These are phyloP conservation scores for Malassezia restricta DNA, from an alignment of 1,284 basidiomycete genomes.

Conservation along the genomic window DNA sequence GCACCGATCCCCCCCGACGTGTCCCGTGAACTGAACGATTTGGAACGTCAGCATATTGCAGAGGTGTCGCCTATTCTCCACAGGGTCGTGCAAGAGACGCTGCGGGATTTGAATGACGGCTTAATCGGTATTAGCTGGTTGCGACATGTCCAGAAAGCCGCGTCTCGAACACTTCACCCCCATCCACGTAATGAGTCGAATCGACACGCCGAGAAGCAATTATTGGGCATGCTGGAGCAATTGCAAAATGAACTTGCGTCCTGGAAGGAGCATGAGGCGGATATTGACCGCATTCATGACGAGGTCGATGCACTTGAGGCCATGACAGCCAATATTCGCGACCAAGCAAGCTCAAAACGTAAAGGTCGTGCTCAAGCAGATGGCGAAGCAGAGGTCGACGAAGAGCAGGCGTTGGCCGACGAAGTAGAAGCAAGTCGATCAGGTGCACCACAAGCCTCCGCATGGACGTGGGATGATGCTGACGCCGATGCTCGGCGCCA, in stretches of 20 bases:
- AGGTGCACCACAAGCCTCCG: not conserved
- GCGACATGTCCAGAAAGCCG: constrained; percentile 14
- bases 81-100: constrained; percentile 23
- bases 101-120: constrained; percentile 29
- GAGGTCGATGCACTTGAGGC: constrained; percentile 9
- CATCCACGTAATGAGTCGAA: constrained; percentile 35
- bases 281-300: constrained; percentile 14
- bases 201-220: constrained; percentile 20
- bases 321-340: constrained; percentile 14
- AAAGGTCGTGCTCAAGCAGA: constrained; percentile 1
- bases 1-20: not conserved
- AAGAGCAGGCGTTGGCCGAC: not conserved
- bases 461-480: not conserved
- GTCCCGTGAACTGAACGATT: constrained; percentile 14
- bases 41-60: constrained; percentile 21
- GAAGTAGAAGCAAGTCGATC: not conserved
- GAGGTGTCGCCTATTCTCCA: constrained; percentile 15
- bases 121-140: constrained; percentile 37
- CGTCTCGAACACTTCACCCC: constrained; percentile 15
- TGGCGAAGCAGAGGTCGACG: not conserved
- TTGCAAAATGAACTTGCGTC: constrained; percentile 23
- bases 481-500: constrained; percentile 14
- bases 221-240: constrained; percentile 20
- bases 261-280: constrained; percentile 24
- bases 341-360: constrained; percentile 18